phyloP scores from a whole-genome alignment of 176 grass and related monocot species.

The Cenchrus purpureus region DNA sequence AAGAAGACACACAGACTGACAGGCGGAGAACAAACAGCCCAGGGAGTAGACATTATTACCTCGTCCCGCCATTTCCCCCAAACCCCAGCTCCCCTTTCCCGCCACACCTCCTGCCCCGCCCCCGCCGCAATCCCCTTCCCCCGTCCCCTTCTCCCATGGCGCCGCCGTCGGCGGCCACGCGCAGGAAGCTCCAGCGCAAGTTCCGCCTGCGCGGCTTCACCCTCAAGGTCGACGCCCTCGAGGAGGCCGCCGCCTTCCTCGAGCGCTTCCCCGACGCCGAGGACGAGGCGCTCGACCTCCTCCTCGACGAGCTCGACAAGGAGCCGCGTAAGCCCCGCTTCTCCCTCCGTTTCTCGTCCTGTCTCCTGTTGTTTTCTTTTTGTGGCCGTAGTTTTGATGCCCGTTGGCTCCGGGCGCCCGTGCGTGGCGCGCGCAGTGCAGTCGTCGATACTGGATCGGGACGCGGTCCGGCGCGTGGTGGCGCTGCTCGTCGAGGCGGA shows the following conservation, averaged over 20 bases:
- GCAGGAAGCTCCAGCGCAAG: constrained; percentile 84
- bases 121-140: neutral
- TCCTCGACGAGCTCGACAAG: constrained; percentile 81
- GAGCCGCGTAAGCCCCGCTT: constrained; percentile 50
- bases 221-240: constrained; percentile 87
- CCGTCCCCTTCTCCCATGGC: constrained; percentile 44
- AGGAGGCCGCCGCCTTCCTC: constrained; percentile 70
- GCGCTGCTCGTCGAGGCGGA: constrained; percentile 69
- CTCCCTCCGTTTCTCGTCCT: neutral
- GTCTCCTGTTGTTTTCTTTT: neutral
- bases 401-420: neutral
- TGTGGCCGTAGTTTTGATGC: neutral
- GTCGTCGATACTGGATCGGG: constrained; percentile 79
- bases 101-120: constrained; percentile 38
- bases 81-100: constrained; percentile 31
- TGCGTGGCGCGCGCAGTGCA: constrained; percentile 49
- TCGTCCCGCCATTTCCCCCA: constrained; percentile 44
- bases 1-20: neutral
- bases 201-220: constrained; percentile 84
- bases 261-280: constrained; percentile 75
- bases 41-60: neutral
- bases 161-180: constrained; percentile 49
- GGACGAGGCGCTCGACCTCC: constrained; percentile 85
- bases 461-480: constrained; percentile 70
- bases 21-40: neutral